Percentiles rank a stretch among this genome's conserved stretches.
Evolutionary conservation across 345 rosid species (phyloP).

Genomic region (Limnanthes douglasii): DNA sequence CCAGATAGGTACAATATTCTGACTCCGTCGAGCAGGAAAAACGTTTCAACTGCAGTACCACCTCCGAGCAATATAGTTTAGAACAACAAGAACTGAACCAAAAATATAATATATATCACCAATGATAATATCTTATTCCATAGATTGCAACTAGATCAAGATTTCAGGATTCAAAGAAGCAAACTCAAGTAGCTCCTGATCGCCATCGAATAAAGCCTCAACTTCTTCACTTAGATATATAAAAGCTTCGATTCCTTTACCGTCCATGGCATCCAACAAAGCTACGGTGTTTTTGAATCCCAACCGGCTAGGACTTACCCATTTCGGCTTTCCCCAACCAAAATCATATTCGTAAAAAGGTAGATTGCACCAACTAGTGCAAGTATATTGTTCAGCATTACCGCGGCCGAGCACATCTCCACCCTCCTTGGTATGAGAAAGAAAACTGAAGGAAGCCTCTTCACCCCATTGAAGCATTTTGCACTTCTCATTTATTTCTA

Average conservation of each 20-base stretch:
- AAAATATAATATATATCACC: too few relatives aligned
- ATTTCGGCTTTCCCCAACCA: conserved; percentile 32
- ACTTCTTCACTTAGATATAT: conserved; percentile 22
- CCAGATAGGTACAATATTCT: too few relatives aligned
- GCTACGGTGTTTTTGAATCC: neutral
- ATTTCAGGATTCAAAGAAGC: conserved; percentile 23
- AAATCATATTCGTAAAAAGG: conserved; percentile 30
- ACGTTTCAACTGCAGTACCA: too few relatives aligned
- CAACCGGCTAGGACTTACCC: conserved; percentile 7
- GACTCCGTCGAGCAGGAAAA: too few relatives aligned
- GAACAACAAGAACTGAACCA: too few relatives aligned
- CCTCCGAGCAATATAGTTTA: too few relatives aligned
- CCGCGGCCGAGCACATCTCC: neutral
- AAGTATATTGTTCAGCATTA: conserved; percentile 5
- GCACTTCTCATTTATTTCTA: neutral
- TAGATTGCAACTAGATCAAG: too few relatives aligned
- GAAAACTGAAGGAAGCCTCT: neutral
- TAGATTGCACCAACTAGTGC: conserved; percentile 27
- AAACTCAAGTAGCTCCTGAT: conserved; percentile 20
- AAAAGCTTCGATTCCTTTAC: conserved; percentile 36
- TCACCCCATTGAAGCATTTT: neutral
- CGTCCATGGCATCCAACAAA: conserved; percentile 15
- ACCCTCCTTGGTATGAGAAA: neutral
- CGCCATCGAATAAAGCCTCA: conserved; percentile 19
- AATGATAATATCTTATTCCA: too few relatives aligned